Percentiles rank a stretch among this genome's conserved stretches.
Conservation (phyloP, 176 grass and related monocot species). For the Eragrostis nindensis region DNA sequence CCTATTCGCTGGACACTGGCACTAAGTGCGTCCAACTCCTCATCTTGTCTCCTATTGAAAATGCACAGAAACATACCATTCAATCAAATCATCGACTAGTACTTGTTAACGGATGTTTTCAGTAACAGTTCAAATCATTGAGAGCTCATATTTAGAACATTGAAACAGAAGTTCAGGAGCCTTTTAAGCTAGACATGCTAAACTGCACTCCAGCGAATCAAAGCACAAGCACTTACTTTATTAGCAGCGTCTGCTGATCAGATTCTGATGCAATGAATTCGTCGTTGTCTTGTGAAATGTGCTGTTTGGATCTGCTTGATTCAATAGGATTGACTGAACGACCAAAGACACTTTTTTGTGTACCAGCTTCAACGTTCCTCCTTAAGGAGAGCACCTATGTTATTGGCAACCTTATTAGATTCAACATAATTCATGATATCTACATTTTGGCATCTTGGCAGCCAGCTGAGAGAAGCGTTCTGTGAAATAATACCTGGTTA, state of each 20-base stretch:
- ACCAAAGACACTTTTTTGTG: conserved; percentile 51
- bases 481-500: conserved; percentile 57
- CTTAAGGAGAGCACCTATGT: conserved; percentile 65
- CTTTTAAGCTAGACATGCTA: neutral
- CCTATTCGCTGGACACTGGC: conserved; percentile 88
- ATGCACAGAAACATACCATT: neutral
- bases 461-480: neutral
- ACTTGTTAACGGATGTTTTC: neutral
- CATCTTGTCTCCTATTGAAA: conserved; percentile 71
- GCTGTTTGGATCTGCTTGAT: conserved; percentile 64
- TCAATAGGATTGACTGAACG: conserved; percentile 55
- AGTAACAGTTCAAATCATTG: neutral
- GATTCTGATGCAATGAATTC: conserved; percentile 98
- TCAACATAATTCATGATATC: neutral
- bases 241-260: conserved; percentile 90
- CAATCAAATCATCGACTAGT: neutral
- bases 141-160: neutral
- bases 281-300: conserved; percentile 56
- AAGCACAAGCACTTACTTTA: conserved; percentile 56
- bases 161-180: neutral
- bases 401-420: conserved; percentile 31
- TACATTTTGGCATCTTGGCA: neutral
- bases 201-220: conserved; percentile 8
- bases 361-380: conserved; percentile 74
- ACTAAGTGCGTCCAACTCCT: conserved; percentile 91